A percentile compares a stretch with the other conserved stretches of the same genome.
Evolutionary conservation across 768 basidiomycete species (phyloP).

Genomic region (Pulveroboletus sp.): DNA sequence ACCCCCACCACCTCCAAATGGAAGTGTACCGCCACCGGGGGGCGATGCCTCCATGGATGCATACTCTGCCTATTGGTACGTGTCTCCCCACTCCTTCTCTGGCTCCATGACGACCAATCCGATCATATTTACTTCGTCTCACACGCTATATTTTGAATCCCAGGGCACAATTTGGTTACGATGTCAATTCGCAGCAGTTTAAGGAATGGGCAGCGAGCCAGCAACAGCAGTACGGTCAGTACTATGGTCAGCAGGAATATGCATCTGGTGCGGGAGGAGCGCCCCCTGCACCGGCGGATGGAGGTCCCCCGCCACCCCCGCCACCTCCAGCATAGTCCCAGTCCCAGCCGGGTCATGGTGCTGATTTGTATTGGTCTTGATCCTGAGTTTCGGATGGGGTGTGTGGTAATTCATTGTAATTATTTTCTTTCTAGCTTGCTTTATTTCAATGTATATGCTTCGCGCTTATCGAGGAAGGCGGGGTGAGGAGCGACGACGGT

Average conservation of each 20-base stretch:
- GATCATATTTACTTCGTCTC: not conserved
- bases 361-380: not conserved
- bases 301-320: conserved; percentile 13
- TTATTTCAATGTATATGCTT: conserved; percentile 32
- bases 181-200: conserved; percentile 77
- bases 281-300: conserved; percentile 26
- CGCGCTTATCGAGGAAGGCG: conserved; percentile 1
- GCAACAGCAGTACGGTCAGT: conserved; percentile 70
- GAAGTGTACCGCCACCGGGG: conserved; percentile 41
- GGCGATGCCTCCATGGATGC: conserved; percentile 45
- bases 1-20: conserved; percentile 52
- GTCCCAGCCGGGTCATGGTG: not conserved
- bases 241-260: conserved; percentile 63
- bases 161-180: conserved; percentile 85
- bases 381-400: not conserved
- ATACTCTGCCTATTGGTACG: conserved; percentile 57
- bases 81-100: conserved; percentile 17
- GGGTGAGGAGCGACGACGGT: too few species aligned
- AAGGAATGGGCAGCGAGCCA: conserved; percentile 70
- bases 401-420: conserved; percentile 15
- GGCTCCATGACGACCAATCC: not conserved
- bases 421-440: conserved; percentile 26
- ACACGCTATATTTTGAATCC: not conserved
- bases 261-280: conserved; percentile 22
- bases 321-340: conserved; percentile 25